phyloP scores from a whole-genome alignment of 306 rosid species.

The Cajanus cajan region DNA sequence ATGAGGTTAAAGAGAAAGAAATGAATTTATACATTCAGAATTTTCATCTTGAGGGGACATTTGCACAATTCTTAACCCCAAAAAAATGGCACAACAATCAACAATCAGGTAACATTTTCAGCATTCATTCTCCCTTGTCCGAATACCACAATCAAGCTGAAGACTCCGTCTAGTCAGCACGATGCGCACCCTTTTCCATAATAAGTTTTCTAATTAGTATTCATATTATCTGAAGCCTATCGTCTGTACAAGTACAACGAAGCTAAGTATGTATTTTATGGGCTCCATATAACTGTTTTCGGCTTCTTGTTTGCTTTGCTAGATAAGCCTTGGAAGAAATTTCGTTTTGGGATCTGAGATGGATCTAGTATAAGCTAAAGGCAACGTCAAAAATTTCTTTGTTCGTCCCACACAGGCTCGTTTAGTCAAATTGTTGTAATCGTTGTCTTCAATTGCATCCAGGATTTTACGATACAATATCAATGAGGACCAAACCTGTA shows the following conservation, averaged over 20 bases:
- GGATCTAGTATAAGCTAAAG: constrained; percentile 69
- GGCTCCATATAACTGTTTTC: not conserved
- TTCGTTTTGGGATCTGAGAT: constrained; percentile 35
- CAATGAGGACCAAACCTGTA: constrained; percentile 85
- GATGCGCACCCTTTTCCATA: not conserved
- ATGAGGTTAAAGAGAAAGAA: not conserved
- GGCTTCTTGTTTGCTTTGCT: constrained; percentile 14
- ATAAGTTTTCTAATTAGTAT: not conserved
- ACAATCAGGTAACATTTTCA: not conserved
- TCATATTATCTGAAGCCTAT: not conserved
- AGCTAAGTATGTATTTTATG: not conserved
- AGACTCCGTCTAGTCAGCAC: not conserved
- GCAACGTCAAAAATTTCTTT: constrained; percentile 62
- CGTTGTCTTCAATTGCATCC: constrained; percentile 81
- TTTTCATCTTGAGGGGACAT: not conserved
- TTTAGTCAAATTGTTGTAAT: constrained; percentile 73
- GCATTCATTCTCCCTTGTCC: not conserved
- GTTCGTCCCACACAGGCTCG: constrained; percentile 71
- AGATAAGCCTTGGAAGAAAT: not conserved
- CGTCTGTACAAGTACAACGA: constrained; percentile 2
- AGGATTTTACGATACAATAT: constrained; percentile 66
- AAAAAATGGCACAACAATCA: not conserved
- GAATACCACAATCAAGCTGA: not conserved
- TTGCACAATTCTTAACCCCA: not conserved
- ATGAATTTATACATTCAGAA: not conserved